Base-by-base conservation (phyloP, 164 flowering plant genomes). In the Sextonia rubra region DNA sequence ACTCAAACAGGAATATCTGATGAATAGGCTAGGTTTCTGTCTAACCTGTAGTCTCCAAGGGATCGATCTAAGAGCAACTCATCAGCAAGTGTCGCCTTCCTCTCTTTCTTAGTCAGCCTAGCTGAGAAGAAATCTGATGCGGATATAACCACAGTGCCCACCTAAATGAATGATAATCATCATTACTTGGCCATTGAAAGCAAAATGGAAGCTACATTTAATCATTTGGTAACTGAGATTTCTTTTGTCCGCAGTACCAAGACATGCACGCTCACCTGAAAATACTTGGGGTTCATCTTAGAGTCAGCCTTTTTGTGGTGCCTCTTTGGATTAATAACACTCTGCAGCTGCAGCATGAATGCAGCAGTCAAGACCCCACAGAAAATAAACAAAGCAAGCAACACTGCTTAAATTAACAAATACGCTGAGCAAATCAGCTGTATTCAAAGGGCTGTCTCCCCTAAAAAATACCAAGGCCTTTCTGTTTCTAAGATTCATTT, bases 101-200 rank as follows among this genome's bases (percentile, higher is more conserved):
- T 90, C 82, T 91, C 96, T 86, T 87, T 94, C 86, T 87, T 92
- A 44, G 91, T 91, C 66, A 94, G 84, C 78, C 98, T 87, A 68
- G 86, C 85, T 1, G 88, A 77, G 85, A 71, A 88, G 81, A 83
- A 94, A 24, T 91, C 98, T 63, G 88, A 69, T 22, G 89, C 78
- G 1, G 97, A 79, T 77, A 91, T 94, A 64, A 94, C 63, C 37
- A 91, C 92, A 0, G 92, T 90, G 2, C 98, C 98, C 71, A 94
- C 91, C 98, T 93, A 80, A 71, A 22, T 52, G 60, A 68, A 68
- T 24, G 30, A 1, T 26, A 71, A 12, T 23, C 23, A 7, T 12
- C 1, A 18, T 70, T 58, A 64, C n/a, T 29, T 55, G 27, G 12
- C 47, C 11, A 60, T 44, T n/a, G 25, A 32, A 15, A 30, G 32